Conservation (phyloP, 805 yeast species). For the Peterozyma toletana region DNA sequence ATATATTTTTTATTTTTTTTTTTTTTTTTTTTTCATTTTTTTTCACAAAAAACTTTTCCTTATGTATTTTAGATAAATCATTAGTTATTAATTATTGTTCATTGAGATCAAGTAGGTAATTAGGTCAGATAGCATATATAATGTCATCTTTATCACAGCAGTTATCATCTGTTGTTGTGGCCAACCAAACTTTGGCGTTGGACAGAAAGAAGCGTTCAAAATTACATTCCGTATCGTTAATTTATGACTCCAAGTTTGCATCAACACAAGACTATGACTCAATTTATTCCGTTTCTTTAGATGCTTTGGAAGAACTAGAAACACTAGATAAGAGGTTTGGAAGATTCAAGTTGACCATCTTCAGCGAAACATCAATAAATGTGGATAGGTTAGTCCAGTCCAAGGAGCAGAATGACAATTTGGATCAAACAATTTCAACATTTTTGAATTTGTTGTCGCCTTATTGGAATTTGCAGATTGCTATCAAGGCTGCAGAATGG, state of each 20-base stretch:
- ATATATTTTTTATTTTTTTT: too few relatives aligned
- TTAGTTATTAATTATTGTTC: too few relatives aligned
- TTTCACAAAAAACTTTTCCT: too few relatives aligned
- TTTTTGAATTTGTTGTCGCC: slow-evolving; percentile 73
- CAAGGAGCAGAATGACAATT: slow-evolving; percentile 64
- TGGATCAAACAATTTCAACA: slow-evolving; percentile 68
- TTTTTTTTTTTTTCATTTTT: too few relatives aligned
- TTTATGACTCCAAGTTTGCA: slow-evolving; percentile 81
- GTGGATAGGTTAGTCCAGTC: slow-evolving; percentile 81
- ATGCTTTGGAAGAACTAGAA: slow-evolving; percentile 69
- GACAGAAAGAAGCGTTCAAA: slow-evolving; percentile 85
- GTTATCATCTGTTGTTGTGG: slow-evolving; percentile 60
- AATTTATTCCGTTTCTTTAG: slow-evolving; percentile 62
- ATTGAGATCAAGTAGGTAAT: too few relatives aligned
- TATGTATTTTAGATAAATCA: too few relatives aligned
- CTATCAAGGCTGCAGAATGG: slow-evolving; percentile 90
- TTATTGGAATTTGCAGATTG: slow-evolving; percentile 65
- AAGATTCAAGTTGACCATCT: slow-evolving; percentile 63
- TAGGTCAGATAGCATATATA: too few relatives aligned
- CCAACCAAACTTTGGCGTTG: slow-evolving; percentile 63
- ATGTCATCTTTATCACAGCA: slow-evolving; percentile 65
- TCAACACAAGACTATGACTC: slow-evolving; percentile 91
- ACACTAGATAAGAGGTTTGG: slow-evolving; percentile 69
- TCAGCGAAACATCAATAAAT: slow-evolving; percentile 72
- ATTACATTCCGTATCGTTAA: slow-evolving; percentile 81